Percentiles rank a stretch among this genome's conserved stretches.
These are phyloP conservation scores for Dalbergia cultrata DNA, from an alignment of 306 rosid genomes.

Conservation along the genomic window DNA sequence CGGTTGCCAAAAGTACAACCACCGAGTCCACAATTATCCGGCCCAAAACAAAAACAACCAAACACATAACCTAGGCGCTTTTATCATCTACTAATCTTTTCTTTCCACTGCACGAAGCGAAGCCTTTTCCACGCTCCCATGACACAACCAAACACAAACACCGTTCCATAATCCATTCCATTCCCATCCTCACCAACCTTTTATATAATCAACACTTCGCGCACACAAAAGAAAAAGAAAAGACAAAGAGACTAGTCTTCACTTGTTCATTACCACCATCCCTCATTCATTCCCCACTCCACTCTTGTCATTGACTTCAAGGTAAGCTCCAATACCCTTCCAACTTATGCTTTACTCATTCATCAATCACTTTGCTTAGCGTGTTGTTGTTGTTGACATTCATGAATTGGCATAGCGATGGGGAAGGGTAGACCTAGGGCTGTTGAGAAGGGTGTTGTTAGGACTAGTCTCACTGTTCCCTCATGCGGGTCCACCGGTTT, in stretches of 20 bases:
- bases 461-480: slow-evolving; percentile 66
- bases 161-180: too few relatives aligned
- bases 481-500: slow-evolving; percentile 54
- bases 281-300: neutral
- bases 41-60: neutral
- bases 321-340: neutral
- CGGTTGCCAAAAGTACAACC: neutral
- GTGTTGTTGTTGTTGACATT: slow-evolving; percentile 29
- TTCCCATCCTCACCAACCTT: neutral
- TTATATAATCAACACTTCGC: neutral
- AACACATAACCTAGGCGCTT: neutral
- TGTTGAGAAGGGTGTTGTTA: slow-evolving; percentile 82
- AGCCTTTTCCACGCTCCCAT: neutral
- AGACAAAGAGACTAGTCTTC: neutral
- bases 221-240: too few relatives aligned
- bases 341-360: neutral
- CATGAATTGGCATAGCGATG: slow-evolving; percentile 52
- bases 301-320: neutral
- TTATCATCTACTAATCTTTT: neutral
- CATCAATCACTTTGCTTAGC: neutral
- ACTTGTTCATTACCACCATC: neutral
- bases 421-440: slow-evolving; percentile 96
- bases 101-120: neutral
- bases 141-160: neutral
- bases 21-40: neutral